A percentile compares a stretch with the other conserved stretches of the same genome.
Evolutionary conservation across 2,329 filamentous ascomycete species (phyloP).

Genomic region (Aspergillus ochraceoroseus): DNA sequence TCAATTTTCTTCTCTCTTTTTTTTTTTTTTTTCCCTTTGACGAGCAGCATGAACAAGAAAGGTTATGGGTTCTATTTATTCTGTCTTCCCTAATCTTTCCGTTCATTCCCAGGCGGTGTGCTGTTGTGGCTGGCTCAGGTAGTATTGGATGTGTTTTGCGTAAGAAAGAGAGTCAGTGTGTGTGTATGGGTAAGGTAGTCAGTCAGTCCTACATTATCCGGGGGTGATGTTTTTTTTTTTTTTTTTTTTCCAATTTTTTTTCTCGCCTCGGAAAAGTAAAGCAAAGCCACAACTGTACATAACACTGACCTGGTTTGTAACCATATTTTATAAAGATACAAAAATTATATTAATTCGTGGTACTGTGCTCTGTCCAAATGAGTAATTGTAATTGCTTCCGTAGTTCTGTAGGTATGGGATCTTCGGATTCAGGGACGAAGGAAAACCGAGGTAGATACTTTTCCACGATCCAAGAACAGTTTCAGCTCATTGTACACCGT

Average conservation of each 20-base stretch:
- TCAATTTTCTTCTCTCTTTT: background rate
- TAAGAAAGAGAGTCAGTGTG: too few relatives aligned
- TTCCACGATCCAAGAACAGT: too few relatives aligned
- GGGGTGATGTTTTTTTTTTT: conserved; percentile 6
- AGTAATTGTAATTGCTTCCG: too few relatives aligned
- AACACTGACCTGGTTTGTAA: conserved; percentile 32
- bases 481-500: too few relatives aligned
- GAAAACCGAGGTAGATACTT: too few relatives aligned
- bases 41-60: conserved; percentile 32
- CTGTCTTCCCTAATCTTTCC: conserved; percentile 22
- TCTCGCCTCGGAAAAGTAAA: conserved; percentile 10
- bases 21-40: conserved; percentile 23
- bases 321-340: conserved; percentile 32
- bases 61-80: conserved; percentile 24
- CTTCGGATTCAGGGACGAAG: too few relatives aligned
- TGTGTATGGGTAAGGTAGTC: conserved; percentile 18
- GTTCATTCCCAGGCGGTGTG: conserved; percentile 28
- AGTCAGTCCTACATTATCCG: conserved; percentile 13
- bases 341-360: conserved; percentile 22
- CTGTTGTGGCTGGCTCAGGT: conserved; percentile 23
- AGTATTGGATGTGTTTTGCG: conserved; percentile 16
- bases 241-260: too few relatives aligned
- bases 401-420: too few relatives aligned
- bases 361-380: too few relatives aligned
- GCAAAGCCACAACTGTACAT: conserved; percentile 27